phyloP scores from a whole-genome alignment of 768 basidiomycete species.

The Leccinellum albellum region DNA sequence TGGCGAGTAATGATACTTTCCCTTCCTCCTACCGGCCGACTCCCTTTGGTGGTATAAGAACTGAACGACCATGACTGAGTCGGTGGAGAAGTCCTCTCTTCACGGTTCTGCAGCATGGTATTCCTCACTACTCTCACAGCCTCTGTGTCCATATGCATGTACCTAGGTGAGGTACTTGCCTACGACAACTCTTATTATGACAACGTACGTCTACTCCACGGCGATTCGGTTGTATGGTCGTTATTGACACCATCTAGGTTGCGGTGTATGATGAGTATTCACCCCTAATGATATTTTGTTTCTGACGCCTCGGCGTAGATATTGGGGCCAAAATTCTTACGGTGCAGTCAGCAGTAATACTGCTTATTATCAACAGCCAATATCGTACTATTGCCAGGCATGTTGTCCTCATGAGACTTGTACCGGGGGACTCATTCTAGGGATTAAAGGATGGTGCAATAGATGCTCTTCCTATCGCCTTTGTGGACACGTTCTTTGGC shows the following conservation, averaged over 20 bases:
- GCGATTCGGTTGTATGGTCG: neutral
- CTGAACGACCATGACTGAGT: neutral
- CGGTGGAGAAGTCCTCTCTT: neutral
- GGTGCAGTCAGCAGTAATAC: slow-evolving; percentile 52
- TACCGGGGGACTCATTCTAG: slow-evolving; percentile 1
- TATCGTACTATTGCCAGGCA: slow-evolving; percentile 64
- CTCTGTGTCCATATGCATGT: slow-evolving; percentile 2
- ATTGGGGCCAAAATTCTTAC: slow-evolving; percentile 77
- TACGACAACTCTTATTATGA: slow-evolving; percentile 60
- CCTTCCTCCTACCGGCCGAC: neutral
- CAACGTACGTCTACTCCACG: slow-evolving; percentile 44
- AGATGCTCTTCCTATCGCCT: slow-evolving; percentile 68
- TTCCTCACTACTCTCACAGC: neutral
- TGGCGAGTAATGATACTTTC: neutral
- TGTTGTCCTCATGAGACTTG: slow-evolving; percentile 10
- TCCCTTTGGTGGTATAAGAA: slow-evolving; percentile 17
- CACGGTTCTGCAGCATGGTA: slow-evolving; percentile 8
- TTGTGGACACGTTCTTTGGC: slow-evolving; percentile 63
- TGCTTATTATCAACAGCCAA: slow-evolving; percentile 55
- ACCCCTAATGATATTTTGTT: neutral
- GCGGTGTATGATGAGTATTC: slow-evolving; percentile 43
- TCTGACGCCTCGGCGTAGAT: slow-evolving; percentile 35
- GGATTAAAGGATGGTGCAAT: slow-evolving; percentile 54
- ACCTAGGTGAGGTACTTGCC: slow-evolving; percentile 29
- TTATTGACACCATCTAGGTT: slow-evolving; percentile 36